phyloP scores from a whole-genome alignment of 768 basidiomycete species.

The Punctularia strigosozonata region DNA sequence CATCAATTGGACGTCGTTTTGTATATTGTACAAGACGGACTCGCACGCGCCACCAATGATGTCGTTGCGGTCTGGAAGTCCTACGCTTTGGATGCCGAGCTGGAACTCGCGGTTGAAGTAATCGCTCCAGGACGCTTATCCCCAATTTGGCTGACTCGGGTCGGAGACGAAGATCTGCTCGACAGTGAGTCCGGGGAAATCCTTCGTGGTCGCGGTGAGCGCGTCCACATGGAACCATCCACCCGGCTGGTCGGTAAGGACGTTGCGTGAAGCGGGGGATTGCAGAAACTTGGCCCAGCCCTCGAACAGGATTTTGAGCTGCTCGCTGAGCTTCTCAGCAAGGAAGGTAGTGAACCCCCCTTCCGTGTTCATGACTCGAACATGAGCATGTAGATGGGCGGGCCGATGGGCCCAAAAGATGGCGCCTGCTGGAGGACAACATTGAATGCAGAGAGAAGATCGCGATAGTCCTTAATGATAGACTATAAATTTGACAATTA shows the following conservation, averaged over 20 bases:
- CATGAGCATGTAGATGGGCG: background rate
- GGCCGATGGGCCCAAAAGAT: background rate
- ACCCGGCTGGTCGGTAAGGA: slow-evolving; percentile 23
- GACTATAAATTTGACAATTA: too few relatives aligned
- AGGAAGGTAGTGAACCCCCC: slow-evolving; percentile 23
- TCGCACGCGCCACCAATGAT: slow-evolving; percentile 41
- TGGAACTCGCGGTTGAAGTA: slow-evolving; percentile 40
- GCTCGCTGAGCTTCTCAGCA: slow-evolving; percentile 30
- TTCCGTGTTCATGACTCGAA: slow-evolving; percentile 19
- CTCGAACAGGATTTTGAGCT: slow-evolving; percentile 36
- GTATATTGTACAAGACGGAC: slow-evolving; percentile 31
- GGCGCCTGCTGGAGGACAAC: background rate
- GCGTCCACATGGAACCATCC: slow-evolving; percentile 39
- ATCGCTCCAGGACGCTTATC: slow-evolving; percentile 39
- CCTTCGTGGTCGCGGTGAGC: slow-evolving; percentile 7
- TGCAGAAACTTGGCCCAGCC: slow-evolving; percentile 37
- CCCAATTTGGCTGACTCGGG: slow-evolving; percentile 26
- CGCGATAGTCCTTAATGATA: slow-evolving; percentile 1
- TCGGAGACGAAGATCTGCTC: slow-evolving; percentile 27
- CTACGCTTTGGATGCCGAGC: slow-evolving; percentile 28
- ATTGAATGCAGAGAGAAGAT: slow-evolving; percentile 19
- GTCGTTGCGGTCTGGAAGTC: slow-evolving; percentile 12
- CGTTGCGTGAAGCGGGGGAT: slow-evolving; percentile 28
- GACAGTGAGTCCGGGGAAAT: slow-evolving; percentile 17
- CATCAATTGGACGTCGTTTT: slow-evolving; percentile 21